Conservation (phyloP, 345 rosid species). For the Pugionium dolabratum region DNA sequence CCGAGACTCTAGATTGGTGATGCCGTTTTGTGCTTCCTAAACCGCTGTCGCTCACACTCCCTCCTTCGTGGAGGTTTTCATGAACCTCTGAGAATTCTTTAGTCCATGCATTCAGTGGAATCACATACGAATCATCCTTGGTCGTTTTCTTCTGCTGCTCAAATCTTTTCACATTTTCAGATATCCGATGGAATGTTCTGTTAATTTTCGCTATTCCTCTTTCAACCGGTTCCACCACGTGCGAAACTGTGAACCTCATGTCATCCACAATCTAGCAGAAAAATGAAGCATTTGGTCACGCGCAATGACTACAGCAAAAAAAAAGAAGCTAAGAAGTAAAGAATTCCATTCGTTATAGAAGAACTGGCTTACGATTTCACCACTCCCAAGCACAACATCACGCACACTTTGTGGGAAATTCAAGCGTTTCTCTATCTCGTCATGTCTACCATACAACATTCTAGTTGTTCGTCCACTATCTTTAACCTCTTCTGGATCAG, state of each 20-base stretch:
- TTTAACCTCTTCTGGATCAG: conserved; percentile 90
- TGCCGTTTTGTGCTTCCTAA: conserved; percentile 57
- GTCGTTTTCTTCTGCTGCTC: conserved; percentile 71
- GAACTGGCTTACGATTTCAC: conserved; percentile 78
- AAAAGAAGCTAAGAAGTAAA: background rate
- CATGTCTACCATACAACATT: conserved; percentile 54
- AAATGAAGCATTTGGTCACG: conserved; percentile 1
- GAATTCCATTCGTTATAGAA: background rate
- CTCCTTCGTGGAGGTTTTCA: conserved; percentile 60
- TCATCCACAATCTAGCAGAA: conserved; percentile 80
- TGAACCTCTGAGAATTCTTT: conserved; percentile 79
- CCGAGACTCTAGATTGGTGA: conserved; percentile 44
- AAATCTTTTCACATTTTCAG: conserved; percentile 79
- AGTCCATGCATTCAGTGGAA: conserved; percentile 78
- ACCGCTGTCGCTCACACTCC: conserved; percentile 94
- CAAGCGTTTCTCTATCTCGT: conserved; percentile 71
- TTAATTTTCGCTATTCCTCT: conserved; percentile 93
- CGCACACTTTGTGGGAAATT: conserved; percentile 96
- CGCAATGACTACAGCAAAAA: background rate
- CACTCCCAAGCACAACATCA: conserved; percentile 92
- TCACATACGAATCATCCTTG: conserved; percentile 80
- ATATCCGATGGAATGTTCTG: conserved; percentile 75
- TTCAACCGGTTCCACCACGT: conserved; percentile 96
- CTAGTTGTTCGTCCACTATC: conserved; percentile 81
- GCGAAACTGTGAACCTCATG: conserved; percentile 98